Conservation (phyloP, 192 early-diverging fungal species). For the Umbelopsis sp. region DNA sequence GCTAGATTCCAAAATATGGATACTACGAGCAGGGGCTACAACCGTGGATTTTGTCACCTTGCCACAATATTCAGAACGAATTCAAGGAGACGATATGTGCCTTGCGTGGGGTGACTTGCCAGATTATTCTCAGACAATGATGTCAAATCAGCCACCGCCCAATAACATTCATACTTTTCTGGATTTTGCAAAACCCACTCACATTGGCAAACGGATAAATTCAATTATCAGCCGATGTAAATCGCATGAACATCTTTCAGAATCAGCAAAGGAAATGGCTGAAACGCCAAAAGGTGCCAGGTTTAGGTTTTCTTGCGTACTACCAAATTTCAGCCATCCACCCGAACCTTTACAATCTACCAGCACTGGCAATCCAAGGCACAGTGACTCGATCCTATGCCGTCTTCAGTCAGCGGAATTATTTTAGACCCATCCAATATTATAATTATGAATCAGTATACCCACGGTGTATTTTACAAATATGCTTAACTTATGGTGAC, state of each 20-base stretch:
- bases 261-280: not conserved
- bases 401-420: not conserved
- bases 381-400: not conserved
- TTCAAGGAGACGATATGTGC: not conserved
- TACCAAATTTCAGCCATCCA: not conserved
- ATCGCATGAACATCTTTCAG: not conserved
- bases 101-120: constrained; percentile 8
- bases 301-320: not conserved
- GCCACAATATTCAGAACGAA: constrained; percentile 7
- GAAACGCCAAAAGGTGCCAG: not conserved
- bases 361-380: not conserved
- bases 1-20: not conserved
- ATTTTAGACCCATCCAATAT: not conserved
- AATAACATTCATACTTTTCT: not conserved
- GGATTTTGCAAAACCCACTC: not conserved
- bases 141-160: not conserved
- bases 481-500: too few relatives aligned
- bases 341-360: not conserved
- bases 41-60: constrained; percentile 3
- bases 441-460: not conserved
- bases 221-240: not conserved
- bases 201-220: not conserved
- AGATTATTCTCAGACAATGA: not conserved
- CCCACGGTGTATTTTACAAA: too few relatives aligned
- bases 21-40: not conserved